Base-by-base conservation (phyloP, 2,329 filamentous ascomycete genomes). In the Aspergillus versicolor region DNA sequence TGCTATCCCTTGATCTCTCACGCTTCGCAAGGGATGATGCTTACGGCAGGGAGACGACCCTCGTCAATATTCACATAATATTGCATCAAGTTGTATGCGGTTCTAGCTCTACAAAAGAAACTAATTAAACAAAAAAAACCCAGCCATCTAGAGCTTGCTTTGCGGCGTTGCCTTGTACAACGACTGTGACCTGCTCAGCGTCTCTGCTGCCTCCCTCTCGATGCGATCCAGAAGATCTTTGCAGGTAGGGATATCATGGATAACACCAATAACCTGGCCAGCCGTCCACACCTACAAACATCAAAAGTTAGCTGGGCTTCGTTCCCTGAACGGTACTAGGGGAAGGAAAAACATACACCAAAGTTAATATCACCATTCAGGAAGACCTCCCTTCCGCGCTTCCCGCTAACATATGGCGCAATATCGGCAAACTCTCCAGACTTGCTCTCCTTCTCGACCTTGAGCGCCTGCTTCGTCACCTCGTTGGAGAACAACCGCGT, bases 401-500 rank as follows among this genome's bases (percentile, higher is more conserved):
- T 90, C 5, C 94, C 94, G 71, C 90, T 96, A 32, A 99, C 91
- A 66, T 85, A 89, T 30, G 89, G 89, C 21, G 90, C 91, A 41
- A 99, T 85, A 76, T 97, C 92, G 60, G 88, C 83, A 65, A 99
- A 99, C 66, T 97, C 90, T 62, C 92, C 93, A 3, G 88, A 90
- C 59, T 81, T 84, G 76, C 90, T 94, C 77, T 90, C 89, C 67
- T 80, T 82, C 81, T 99, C 94, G 58, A 97, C 83, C 80, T 90
- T 88, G 63, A 91, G 81, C 1, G 92, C 92, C 65, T 91, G 86
- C 61, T 86, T 79, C 0, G 91, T 86, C 52, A 97, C 90, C 79
- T 94, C 92, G 78, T 99, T 99, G 73, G 86, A 88, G 78, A 89
- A 99, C 67, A 97, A 77, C 12, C 94, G 83, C 46, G 85, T 89